phyloP scores from a whole-genome alignment of 768 basidiomycete genomes.

The Lyophyllum shimeji region DNA sequence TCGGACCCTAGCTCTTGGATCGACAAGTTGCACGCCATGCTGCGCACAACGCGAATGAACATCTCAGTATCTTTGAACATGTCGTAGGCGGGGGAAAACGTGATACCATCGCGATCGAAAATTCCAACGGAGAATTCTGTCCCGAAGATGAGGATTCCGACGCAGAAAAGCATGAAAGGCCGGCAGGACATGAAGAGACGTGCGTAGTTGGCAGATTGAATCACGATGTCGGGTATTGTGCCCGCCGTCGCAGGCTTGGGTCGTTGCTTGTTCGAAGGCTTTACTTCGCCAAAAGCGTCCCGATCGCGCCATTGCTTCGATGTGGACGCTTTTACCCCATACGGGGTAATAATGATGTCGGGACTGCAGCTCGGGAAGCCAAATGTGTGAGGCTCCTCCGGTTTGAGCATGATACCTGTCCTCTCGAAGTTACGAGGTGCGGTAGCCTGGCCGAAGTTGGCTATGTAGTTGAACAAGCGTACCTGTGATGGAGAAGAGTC shows the following conservation, averaged over 20 bases:
- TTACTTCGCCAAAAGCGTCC: constrained; percentile 13
- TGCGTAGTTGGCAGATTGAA: constrained; percentile 24
- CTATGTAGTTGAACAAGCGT: constrained; percentile 13
- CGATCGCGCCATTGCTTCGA: constrained; percentile 8
- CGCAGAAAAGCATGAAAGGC: constrained; percentile 29
- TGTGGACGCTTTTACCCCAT: neutral
- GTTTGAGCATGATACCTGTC: neutral
- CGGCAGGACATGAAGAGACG: constrained; percentile 25
- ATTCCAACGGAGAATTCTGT: constrained; percentile 28
- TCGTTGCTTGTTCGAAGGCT: constrained; percentile 14
- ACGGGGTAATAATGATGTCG: constrained; percentile 7
- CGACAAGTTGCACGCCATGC: constrained; percentile 17
- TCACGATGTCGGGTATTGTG: constrained; percentile 11
- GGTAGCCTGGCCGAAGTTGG: constrained; percentile 6
- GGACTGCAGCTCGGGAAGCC: constrained; percentile 15
- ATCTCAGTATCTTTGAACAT: constrained; percentile 19
- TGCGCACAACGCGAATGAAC: constrained; percentile 25
- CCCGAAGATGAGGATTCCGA: constrained; percentile 28
- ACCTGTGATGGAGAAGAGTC: constrained; percentile 1
- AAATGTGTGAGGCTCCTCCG: constrained; percentile 7
- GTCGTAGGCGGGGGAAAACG: constrained; percentile 22
- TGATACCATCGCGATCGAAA: constrained; percentile 28
- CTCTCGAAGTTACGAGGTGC: neutral
- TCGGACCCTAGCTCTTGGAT: constrained; percentile 16
- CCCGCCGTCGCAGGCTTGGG: constrained; percentile 8